Evolutionary conservation across 352 stramenopile genomes (phyloP), one percentile per base, ranked within the genome.

Genomic region (Pythium folliculosum): DNA sequence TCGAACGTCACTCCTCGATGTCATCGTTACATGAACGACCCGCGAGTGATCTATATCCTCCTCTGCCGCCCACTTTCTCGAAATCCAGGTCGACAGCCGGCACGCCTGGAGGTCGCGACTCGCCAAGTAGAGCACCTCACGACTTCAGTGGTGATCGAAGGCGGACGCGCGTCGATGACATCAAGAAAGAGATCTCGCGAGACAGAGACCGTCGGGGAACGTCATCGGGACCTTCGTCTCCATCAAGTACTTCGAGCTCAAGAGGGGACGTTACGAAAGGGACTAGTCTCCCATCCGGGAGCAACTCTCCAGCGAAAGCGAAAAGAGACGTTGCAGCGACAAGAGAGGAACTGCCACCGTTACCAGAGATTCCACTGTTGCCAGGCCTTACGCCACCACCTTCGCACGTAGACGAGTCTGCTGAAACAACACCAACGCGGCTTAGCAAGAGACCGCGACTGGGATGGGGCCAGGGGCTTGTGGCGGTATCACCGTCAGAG

Each of bases 401-500:
- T 14, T 32, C 65, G 5, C 60, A 9, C n/a, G 1, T 45, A 7
- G 45, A 60, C 12, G 76, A 77, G 27, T 65, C 70, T 4, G 53
- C 57, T 0, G 69, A 73, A 49, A 68, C 66, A 13, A 86, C 78
- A 6, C 71, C 77, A 23, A 89, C 81, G 16, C 87, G 87, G 48
- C 60, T 71, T 6, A 77, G 67, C 22, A 87, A 94, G 32, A 77
- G 88, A 16, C 84, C 85, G 32, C 77, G 88, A 12, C 66, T 96
- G 19, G 88, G 86, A 19, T 96, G 88, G 88, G 88, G 88, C 3
- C 88, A 96, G 76, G 88, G 88, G 13, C 71, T 96, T n/a, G 77
- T 92, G 5, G 81, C 81, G 1, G 70, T 78, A 3, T 93, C 81
- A 25, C 79, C 81, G 30, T 81, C 81, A 37, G 73, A 86, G 57